These are phyloP conservation scores for Penstemon davidsonii DNA, from an alignment of 257 asterid species.

Conservation along the genomic window DNA sequence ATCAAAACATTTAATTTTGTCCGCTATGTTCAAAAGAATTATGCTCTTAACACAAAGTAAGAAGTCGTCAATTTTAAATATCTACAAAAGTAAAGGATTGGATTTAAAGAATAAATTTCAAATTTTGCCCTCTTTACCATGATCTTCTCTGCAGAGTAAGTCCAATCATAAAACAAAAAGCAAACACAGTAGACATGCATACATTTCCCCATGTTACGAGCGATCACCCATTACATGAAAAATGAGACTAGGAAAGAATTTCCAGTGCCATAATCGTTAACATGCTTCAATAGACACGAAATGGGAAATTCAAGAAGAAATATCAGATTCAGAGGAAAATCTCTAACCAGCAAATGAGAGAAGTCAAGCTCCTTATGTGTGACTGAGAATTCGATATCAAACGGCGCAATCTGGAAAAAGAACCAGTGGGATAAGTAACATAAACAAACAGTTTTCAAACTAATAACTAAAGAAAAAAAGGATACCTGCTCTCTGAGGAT, in stretches of 20 bases:
- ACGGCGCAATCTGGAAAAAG: constrained; percentile 89
- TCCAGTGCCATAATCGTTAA: constrained; percentile 15
- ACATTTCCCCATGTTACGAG: constrained; percentile 10
- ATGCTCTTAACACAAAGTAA: constrained; percentile 8
- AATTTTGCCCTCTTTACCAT: background rate
- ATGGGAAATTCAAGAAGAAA: constrained; percentile 21
- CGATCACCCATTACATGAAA: constrained; percentile 12
- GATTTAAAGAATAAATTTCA: background rate
- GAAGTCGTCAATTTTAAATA: constrained; percentile 6
- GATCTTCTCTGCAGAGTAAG: constrained; percentile 6
- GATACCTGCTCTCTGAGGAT: constrained; percentile 93
- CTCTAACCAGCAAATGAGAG: constrained; percentile 92
- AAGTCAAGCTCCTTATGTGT: constrained; percentile 99
- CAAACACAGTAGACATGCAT: constrained; percentile 15
- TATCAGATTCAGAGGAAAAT: constrained; percentile 25
- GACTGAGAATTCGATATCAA: constrained; percentile 94
- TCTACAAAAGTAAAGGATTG: constrained; percentile 6
- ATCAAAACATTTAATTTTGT: background rate
- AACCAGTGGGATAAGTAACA: constrained; percentile 33
- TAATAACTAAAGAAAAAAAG: constrained; percentile 25
- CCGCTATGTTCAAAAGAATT: background rate
- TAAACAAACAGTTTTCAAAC: constrained; percentile 9
- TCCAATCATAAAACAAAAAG: constrained; percentile 16
- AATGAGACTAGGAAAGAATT: background rate
- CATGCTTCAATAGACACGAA: constrained; percentile 15